These are phyloP conservation scores for Colletotrichum zoysiae DNA, from an alignment of 2,329 filamentous ascomycete genomes.

Conservation along the genomic window DNA sequence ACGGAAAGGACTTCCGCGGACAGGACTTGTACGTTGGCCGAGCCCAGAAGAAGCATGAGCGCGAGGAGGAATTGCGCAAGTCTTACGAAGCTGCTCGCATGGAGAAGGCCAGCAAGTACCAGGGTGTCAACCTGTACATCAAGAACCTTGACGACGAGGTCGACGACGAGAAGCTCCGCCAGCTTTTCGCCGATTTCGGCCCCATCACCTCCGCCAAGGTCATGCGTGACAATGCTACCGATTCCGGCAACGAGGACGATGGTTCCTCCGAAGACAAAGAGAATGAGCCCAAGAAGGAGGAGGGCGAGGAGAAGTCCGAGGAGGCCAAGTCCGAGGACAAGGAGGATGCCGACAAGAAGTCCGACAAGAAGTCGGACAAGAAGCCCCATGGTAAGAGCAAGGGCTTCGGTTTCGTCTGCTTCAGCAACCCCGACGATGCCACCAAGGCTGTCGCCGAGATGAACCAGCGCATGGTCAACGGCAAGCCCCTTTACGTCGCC, in stretches of 20 bases:
- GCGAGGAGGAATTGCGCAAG: constrained; percentile 98
- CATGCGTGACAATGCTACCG: constrained; percentile 84
- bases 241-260: constrained; percentile 68
- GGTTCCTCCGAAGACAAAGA: constrained; percentile 63
- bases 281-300: constrained; percentile 57
- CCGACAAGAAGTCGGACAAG: constrained; percentile 70
- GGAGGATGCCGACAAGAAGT: constrained; percentile 68
- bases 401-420: constrained; percentile 99
- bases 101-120: constrained; percentile 99
- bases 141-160: constrained; percentile 98
- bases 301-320: constrained; percentile 59
- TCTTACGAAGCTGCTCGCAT: constrained; percentile 97
- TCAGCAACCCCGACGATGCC: constrained; percentile 98
- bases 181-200: constrained; percentile 91
- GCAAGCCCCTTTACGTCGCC: constrained; percentile 97
- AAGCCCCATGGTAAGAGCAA: constrained; percentile 94
- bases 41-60: constrained; percentile 99
- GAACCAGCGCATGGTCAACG: constrained; percentile 99
- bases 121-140: constrained; percentile 99
- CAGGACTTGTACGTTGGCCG: constrained; percentile 98
- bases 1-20: constrained; percentile 90
- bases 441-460: constrained; percentile 99
- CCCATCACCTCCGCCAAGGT: constrained; percentile 99
- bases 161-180: constrained; percentile 96
- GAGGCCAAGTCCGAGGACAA: constrained; percentile 62